phyloP scores from a whole-genome alignment of 2,329 filamentous ascomycete species.

The Ascochyta rabiei region DNA sequence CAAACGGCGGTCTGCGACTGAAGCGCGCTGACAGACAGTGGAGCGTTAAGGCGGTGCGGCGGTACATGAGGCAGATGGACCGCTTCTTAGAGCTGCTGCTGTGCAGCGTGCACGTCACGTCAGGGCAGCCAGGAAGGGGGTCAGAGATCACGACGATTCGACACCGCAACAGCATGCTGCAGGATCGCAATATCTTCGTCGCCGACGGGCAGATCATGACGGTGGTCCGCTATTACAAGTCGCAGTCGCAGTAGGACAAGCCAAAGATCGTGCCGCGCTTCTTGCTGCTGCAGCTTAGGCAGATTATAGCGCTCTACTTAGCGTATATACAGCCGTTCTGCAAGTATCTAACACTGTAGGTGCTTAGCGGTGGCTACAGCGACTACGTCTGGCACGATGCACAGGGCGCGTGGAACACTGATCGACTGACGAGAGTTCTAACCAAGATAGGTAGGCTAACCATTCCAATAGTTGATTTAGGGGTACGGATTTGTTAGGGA shows the following conservation, averaged over 20 bases:
- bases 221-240: constrained; percentile 32
- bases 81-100: background rate
- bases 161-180: constrained; percentile 18
- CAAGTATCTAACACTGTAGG: constrained; percentile 22
- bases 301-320: too few species aligned
- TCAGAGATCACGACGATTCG: background rate
- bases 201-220: constrained; percentile 23
- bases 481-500: too few species aligned
- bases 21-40: background rate
- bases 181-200: constrained; percentile 30
- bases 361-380: constrained; percentile 8
- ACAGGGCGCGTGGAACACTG: background rate
- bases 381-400: background rate
- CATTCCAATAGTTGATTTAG: too few species aligned
- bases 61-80: background rate
- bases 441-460: too few species aligned
- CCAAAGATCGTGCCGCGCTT: too few species aligned
- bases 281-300: too few species aligned
- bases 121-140: background rate
- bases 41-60: background rate
- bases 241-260: constrained; percentile 19
- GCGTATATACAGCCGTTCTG: constrained; percentile 19
- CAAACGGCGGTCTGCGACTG: background rate
- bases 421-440: background rate
- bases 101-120: background rate